Percentiles rank a stretch among this genome's conserved stretches.
Evolutionary conservation across 164 flowering plant species (phyloP).

Genomic region (Magnolia changhungtana): DNA sequence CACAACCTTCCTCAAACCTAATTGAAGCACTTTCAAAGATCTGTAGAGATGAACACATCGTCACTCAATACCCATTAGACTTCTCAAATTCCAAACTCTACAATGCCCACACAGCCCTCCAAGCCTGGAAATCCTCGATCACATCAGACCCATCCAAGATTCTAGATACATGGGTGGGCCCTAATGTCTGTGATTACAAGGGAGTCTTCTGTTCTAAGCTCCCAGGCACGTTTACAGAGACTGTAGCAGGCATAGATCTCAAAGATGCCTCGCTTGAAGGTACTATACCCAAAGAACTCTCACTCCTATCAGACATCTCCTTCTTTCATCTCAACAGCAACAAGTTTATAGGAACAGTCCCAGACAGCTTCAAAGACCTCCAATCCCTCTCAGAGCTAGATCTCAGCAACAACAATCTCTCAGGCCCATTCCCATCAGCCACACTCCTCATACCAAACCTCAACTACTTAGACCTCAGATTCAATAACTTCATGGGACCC

Average conservation of each 20-base stretch:
- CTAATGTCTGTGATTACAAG: slow-evolving; percentile 76
- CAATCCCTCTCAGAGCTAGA: slow-evolving; percentile 60
- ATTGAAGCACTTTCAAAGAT: background rate
- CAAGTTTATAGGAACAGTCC: slow-evolving; percentile 70
- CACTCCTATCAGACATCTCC: slow-evolving; percentile 53
- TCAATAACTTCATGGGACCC: slow-evolving; percentile 66
- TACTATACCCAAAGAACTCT: slow-evolving; percentile 60
- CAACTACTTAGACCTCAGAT: slow-evolving; percentile 74
- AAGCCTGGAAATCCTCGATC: slow-evolving; percentile 89
- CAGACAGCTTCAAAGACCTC: slow-evolving; percentile 49
- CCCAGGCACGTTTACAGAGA: slow-evolving; percentile 22
- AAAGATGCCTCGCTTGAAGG: slow-evolving; percentile 77
- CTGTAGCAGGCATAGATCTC: slow-evolving; percentile 73
- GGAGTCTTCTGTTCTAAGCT: slow-evolving; percentile 68
- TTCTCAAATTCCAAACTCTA: slow-evolving; percentile 28
- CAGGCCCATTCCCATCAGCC: slow-evolving; percentile 66
- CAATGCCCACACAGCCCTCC: slow-evolving; percentile 69
- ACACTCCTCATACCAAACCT: slow-evolving; percentile 56
- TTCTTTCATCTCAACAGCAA: slow-evolving; percentile 83
- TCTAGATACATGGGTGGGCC: slow-evolving; percentile 64
- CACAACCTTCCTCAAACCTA: background rate
- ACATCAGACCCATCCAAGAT: slow-evolving; percentile 65
- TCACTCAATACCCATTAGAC: slow-evolving; percentile 22
- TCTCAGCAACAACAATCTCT: slow-evolving; percentile 77
- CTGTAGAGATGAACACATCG: background rate